Evolutionary conservation across 805 yeast genomes (phyloP).

Genomic region (Starmerella vaccinii): DNA sequence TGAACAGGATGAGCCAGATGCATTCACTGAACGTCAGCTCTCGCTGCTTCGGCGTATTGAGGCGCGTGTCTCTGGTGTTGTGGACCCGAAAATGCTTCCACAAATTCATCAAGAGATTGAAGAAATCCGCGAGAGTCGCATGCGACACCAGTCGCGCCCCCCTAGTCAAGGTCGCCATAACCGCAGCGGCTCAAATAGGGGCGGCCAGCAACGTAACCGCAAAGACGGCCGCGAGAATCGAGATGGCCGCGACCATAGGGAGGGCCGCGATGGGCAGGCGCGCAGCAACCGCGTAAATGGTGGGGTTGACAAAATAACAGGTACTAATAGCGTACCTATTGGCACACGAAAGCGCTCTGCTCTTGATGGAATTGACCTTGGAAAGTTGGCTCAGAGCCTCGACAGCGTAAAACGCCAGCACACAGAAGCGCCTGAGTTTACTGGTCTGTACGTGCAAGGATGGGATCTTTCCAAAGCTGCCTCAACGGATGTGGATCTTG

Average conservation of each 20-base stretch:
- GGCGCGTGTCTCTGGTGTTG: constrained; percentile 26
- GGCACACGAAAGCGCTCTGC: constrained; percentile 16
- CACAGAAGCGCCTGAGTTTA: constrained; percentile 5
- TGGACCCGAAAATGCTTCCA: constrained; percentile 27
- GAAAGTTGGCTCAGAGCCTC: constrained; percentile 5
- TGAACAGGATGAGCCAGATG: constrained; percentile 23
- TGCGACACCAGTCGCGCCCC: constrained; percentile 10
- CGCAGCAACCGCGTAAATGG: constrained; percentile 3
- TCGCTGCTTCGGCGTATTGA: constrained; percentile 28
- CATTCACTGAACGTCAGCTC: constrained; percentile 28
- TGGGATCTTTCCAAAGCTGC: constrained; percentile 31
- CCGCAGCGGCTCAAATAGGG: background rate
- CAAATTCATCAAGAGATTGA: constrained; percentile 28
- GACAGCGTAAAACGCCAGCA: constrained; percentile 1
- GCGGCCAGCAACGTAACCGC: constrained; percentile 1
- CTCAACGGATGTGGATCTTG: constrained; percentile 28
- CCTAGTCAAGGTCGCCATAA: background rate
- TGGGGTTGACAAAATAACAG: constrained; percentile 14
- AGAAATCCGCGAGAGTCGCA: constrained; percentile 12
- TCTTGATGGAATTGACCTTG: constrained; percentile 5
- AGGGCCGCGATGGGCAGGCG: background rate
- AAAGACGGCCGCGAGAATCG: background rate
- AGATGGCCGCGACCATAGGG: background rate
- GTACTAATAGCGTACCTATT: constrained; percentile 19
- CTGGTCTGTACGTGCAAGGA: background rate